Percentiles rank a stretch among this genome's conserved stretches.
Conservation (phyloP, 2,329 filamentous ascomycete species). For the Colletotrichum shisoi region DNA sequence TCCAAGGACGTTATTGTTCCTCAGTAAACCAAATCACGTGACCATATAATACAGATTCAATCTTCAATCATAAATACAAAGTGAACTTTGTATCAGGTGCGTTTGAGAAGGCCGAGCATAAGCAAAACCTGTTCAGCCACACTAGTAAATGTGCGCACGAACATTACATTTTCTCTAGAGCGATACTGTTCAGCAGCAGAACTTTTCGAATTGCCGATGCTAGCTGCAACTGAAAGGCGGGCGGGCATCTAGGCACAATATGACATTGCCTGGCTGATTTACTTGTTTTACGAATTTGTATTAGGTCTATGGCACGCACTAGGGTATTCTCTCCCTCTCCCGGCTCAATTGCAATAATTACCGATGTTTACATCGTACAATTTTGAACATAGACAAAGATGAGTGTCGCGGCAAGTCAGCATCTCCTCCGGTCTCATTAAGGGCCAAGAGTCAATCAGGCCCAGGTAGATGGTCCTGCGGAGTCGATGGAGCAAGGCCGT, state of each 20-base stretch:
- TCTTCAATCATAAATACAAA: neutral
- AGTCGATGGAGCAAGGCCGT: slow-evolving; percentile 7
- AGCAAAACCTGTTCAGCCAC: too few relatives aligned
- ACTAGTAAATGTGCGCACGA: too few relatives aligned
- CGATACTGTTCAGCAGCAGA: too few relatives aligned
- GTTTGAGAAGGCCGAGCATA: fast-evolving
- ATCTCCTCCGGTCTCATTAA: slow-evolving; percentile 35
- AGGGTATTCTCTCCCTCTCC: slow-evolving; percentile 36
- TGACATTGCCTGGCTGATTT: neutral
- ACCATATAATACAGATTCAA: neutral
- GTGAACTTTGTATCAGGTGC: neutral
- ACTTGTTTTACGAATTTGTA: slow-evolving; percentile 37
- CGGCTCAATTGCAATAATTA: slow-evolving; percentile 38
- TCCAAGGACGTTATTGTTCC: slow-evolving; percentile 57
- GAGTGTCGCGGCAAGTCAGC: slow-evolving; percentile 11
- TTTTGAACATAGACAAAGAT: slow-evolving; percentile 39
- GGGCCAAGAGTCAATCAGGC: slow-evolving; percentile 33
- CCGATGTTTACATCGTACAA: slow-evolving; percentile 38
- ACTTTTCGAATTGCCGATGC: too few relatives aligned
- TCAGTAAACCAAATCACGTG: slow-evolving; percentile 17
- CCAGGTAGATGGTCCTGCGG: slow-evolving; percentile 26
- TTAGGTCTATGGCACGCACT: slow-evolving; percentile 34
- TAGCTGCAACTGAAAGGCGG: neutral
- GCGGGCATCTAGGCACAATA: neutral
- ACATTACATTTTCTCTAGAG: too few relatives aligned